Base-by-base conservation (phyloP, 2,329 filamentous ascomycete genomes). In the Monilinia vaccinii-corymbosi region DNA sequence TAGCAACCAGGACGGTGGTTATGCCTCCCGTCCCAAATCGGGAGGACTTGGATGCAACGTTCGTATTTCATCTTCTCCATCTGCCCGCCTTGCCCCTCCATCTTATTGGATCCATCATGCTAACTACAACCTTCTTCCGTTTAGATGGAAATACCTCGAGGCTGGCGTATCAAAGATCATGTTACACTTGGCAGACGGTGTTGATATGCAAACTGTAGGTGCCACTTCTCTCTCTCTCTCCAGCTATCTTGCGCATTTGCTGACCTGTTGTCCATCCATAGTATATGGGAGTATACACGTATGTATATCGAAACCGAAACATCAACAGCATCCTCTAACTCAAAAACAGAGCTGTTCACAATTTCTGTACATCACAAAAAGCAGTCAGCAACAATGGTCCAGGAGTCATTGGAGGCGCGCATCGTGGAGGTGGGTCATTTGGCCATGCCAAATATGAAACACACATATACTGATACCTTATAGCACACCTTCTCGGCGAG, bases 321-420 rank as follows among this genome's bases (percentile, higher is more conserved):
- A 11, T n/a, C n/a, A 3, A 42, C 45, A 56, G 23, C 32, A 4
- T 57, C 57, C 46, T 58, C 76, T 82, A 66, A 82, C 70, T 23
- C 49, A 49, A 53, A 53, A 55, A 59, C 73, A 92, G 81, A 57
- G 91, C 92, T 63, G 94, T 99, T 53, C 94, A 99, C 77, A 97
- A 99, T 78, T 99, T 99, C 75, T 99, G 94, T 75, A 99, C 94
- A 60, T 96, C 94, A 28, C 94, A 97, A 74, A 97, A 97, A 74
- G 91, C 91, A 1, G 85, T 92, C 48, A 82, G 83, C n/a, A 79
- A 82, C 56, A 75, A 75, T 16, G 72, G 71, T 28, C 63, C 67
- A 66, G 75, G 73, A 32, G 71, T 71, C 65, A 75, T 79, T 40
- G 78, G 78, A 44, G 77, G 76, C 36, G 82, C 83, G 65, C 87